A percentile compares a stretch with the other conserved stretches of the same genome.
phyloP scores from a whole-genome alignment of 768 basidiomycete genomes.

The Trametes elegans region DNA sequence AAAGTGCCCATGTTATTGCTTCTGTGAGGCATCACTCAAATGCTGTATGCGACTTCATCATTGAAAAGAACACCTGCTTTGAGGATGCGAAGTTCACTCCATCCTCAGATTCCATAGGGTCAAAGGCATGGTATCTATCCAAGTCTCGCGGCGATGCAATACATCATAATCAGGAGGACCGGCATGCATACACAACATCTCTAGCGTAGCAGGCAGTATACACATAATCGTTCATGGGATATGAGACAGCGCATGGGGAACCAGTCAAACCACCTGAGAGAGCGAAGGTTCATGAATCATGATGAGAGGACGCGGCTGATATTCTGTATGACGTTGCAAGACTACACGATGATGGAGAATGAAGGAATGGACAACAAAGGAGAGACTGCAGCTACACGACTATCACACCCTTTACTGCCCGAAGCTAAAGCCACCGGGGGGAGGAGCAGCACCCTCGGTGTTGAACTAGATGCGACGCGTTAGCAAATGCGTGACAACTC shows the following conservation, averaged over 20 bases:
- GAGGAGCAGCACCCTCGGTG: constrained; percentile 80
- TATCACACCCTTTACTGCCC: constrained; percentile 51
- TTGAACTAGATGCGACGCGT: constrained; percentile 56
- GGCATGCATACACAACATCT: constrained; percentile 1
- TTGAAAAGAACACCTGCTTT: too few species aligned
- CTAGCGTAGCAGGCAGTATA: constrained; percentile 9
- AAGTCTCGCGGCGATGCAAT: neutral
- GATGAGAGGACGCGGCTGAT: constrained; percentile 8
- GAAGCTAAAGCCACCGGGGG: constrained; percentile 96
- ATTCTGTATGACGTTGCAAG: constrained; percentile 21
- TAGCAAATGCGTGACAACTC: neutral
- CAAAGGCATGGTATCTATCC: too few species aligned
- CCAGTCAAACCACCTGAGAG: constrained; percentile 3
- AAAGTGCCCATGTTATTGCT: neutral
- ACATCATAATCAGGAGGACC: neutral
- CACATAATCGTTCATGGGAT: constrained; percentile 14
- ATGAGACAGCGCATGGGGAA: constrained; percentile 4
- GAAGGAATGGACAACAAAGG: constrained; percentile 6
- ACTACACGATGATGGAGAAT: constrained; percentile 20
- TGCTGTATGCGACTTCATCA: too few species aligned
- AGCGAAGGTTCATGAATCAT: neutral
- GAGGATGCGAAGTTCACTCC: too few species aligned
- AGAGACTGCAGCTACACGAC: constrained; percentile 16
- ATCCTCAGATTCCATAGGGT: too few species aligned
- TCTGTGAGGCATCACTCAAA: neutral